phyloP scores from a whole-genome alignment of 2,329 filamentous ascomycete species.

The Fusarium tuaranense region DNA sequence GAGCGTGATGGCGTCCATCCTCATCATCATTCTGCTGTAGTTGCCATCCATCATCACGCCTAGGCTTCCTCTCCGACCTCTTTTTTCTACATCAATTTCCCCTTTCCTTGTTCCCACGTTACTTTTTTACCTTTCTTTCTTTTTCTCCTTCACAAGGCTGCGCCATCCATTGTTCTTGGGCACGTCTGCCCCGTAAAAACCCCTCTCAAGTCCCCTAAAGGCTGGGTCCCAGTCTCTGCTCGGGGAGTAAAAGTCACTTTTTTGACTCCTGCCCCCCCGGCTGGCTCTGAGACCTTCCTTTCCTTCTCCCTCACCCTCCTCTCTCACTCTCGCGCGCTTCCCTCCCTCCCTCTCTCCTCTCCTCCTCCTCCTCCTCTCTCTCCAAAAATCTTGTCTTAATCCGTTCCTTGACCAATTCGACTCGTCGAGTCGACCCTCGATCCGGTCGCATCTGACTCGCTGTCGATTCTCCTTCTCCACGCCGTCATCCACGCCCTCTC shows the following conservation, averaged over 20 bases:
- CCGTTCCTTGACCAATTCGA: slow-evolving; percentile 34
- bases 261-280: slow-evolving; percentile 22
- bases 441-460: slow-evolving; percentile 38
- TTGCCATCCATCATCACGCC: background rate
- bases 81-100: slow-evolving; percentile 19
- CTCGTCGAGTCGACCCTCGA: slow-evolving; percentile 34
- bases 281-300: slow-evolving; percentile 30
- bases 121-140: slow-evolving; percentile 16
- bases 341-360: slow-evolving; percentile 6
- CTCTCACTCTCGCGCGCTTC: background rate
- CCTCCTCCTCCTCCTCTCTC: background rate
- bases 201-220: slow-evolving; percentile 25
- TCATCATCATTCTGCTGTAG: slow-evolving; percentile 3
- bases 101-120: slow-evolving; percentile 18
- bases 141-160: slow-evolving; percentile 21
- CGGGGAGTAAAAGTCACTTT: slow-evolving; percentile 32
- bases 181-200: slow-evolving; percentile 6
- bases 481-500: slow-evolving; percentile 16
- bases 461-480: slow-evolving; percentile 34
- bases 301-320: slow-evolving; percentile 15
- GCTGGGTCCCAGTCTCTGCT: slow-evolving; percentile 23
- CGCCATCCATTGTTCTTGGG: slow-evolving; percentile 27
- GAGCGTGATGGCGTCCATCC: slow-evolving; percentile 8
- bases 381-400: slow-evolving; percentile 28
- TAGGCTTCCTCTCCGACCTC: background rate